A percentile compares a stretch with the other conserved stretches of the same genome.
These are phyloP conservation scores for Smittium culicis DNA, from an alignment of 371 early-diverging fungal species.

Conservation along the genomic window DNA sequence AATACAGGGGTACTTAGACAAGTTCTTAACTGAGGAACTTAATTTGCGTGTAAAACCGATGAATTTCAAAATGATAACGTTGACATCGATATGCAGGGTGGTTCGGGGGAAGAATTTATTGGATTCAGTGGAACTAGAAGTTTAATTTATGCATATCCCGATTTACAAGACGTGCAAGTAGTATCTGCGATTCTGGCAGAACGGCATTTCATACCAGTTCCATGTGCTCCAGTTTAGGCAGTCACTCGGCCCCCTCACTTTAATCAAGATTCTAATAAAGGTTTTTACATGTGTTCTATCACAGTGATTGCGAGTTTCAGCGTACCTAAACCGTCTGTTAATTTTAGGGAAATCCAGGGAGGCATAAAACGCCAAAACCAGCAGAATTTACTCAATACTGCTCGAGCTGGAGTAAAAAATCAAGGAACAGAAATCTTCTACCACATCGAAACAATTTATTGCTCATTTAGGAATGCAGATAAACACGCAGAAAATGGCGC, in stretches of 20 bases:
- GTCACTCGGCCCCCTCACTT: slow-evolving; percentile 29
- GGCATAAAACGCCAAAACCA: slow-evolving; percentile 11
- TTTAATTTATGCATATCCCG: slow-evolving; percentile 25
- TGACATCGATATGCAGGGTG: slow-evolving; percentile 22
- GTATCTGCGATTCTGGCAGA: slow-evolving; percentile 33
- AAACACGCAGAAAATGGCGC: slow-evolving; percentile 15
- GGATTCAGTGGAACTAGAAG: slow-evolving; percentile 25
- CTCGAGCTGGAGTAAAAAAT: slow-evolving; percentile 21
- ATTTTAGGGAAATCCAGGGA: slow-evolving; percentile 13
- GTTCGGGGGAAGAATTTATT: slow-evolving; percentile 22
- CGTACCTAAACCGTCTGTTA: slow-evolving; percentile 30
- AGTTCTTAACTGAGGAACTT: slow-evolving; percentile 24
- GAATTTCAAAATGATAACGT: slow-evolving; percentile 18
- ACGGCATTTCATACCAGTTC: slow-evolving; percentile 33
- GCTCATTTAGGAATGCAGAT: slow-evolving; percentile 27
- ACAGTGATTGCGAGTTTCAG: slow-evolving; percentile 23
- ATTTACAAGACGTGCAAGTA: slow-evolving; percentile 18
- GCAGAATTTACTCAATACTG: slow-evolving; percentile 18
- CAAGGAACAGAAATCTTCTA: slow-evolving; percentile 19
- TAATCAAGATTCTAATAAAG: slow-evolving; percentile 32
- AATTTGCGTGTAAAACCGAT: slow-evolving; percentile 23
- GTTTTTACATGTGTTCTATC: slow-evolving; percentile 21
- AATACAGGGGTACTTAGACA: slow-evolving; percentile 13
- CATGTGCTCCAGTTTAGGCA: slow-evolving; percentile 32
- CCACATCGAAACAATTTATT: slow-evolving; percentile 26